Conservation (phyloP, 2,329 filamentous ascomycete genomes). For the Cytospora chrysosperma region DNA sequence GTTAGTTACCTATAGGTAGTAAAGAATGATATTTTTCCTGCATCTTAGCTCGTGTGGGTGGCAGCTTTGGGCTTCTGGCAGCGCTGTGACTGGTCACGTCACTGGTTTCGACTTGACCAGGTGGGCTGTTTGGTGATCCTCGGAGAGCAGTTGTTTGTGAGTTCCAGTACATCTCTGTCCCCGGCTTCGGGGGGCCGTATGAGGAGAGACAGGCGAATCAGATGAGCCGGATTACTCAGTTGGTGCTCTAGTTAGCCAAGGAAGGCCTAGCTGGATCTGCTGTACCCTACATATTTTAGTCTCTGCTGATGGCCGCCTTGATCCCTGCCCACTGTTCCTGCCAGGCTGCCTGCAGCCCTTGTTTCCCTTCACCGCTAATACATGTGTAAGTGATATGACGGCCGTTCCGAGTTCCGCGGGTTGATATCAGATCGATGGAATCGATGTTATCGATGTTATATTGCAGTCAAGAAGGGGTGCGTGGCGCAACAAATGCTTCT, state of each 20-base stretch:
- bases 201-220: background rate
- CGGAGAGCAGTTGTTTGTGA: background rate
- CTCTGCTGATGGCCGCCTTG: background rate
- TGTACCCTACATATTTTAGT: background rate
- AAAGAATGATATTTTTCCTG: background rate
- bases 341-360: background rate
- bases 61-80: background rate
- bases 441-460: background rate
- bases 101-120: background rate
- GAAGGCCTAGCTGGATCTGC: background rate
- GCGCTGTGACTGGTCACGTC: conserved; percentile 5
- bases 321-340: background rate
- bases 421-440: background rate
- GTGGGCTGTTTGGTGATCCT: background rate
- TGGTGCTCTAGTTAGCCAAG: background rate
- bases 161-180: background rate
- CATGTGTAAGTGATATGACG: background rate
- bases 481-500: background rate
- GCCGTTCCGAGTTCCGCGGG: background rate
- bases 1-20: no score
- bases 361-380: background rate
- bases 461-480: background rate
- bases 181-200: background rate
- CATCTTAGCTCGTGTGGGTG: background rate
- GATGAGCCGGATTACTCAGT: background rate